Evolutionary conservation across 1,284 basidiomycete species (phyloP).

Genomic region (Farysia itapuensis): DNA sequence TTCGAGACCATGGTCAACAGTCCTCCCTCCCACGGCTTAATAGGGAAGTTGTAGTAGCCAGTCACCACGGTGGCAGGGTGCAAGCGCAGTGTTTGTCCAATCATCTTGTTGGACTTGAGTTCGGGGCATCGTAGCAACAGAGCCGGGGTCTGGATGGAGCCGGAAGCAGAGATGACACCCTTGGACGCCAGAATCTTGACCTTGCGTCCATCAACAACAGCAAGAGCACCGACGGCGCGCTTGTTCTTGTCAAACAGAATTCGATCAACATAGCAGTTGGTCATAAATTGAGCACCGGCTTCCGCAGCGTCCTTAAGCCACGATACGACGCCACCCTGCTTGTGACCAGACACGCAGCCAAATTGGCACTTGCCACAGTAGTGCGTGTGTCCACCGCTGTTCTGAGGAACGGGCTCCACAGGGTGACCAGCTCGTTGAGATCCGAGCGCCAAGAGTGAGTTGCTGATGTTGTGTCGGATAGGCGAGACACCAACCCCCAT

Average conservation of each 20-base stretch:
- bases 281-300: slow-evolving; percentile 58
- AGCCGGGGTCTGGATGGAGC: slow-evolving; percentile 62
- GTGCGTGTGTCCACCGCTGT: slow-evolving; percentile 61
- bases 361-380: slow-evolving; percentile 61
- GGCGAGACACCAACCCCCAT: slow-evolving; percentile 60
- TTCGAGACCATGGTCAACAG: slow-evolving; percentile 62
- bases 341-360: slow-evolving; percentile 60
- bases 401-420: slow-evolving; percentile 60
- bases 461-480: slow-evolving; percentile 60
- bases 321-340: slow-evolving; percentile 58
- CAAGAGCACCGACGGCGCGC: slow-evolving; percentile 49
- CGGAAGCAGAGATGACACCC: slow-evolving; percentile 61
- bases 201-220: slow-evolving; percentile 43
- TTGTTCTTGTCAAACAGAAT: slow-evolving; percentile 59
- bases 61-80: slow-evolving; percentile 62
- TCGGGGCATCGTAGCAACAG: slow-evolving; percentile 62
- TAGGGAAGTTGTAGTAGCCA: slow-evolving; percentile 61
- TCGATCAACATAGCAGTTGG: slow-evolving; percentile 58
- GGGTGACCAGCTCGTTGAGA: slow-evolving; percentile 57
- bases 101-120: slow-evolving; percentile 61
- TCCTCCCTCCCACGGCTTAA: slow-evolving; percentile 63
- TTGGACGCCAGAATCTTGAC: slow-evolving; percentile 58
- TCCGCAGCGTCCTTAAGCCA: slow-evolving; percentile 61
- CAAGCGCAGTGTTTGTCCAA: slow-evolving; percentile 62
- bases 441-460: slow-evolving; percentile 58